Evolutionary conservation across 164 flowering plant species (phyloP).

Genomic region (Taxillus chinensis): DNA sequence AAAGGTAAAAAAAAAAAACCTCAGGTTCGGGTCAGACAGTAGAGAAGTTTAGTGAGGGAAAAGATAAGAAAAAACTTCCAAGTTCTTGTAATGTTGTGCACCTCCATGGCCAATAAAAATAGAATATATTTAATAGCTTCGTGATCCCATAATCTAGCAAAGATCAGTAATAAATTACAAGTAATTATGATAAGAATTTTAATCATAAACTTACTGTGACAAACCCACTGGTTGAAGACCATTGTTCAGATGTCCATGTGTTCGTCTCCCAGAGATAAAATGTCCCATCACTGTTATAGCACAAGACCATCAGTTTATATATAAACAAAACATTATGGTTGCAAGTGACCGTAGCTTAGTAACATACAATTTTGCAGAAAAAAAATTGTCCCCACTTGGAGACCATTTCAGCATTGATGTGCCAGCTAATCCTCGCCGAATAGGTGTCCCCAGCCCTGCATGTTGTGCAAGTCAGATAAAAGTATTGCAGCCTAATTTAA

Average conservation of each 20-base stretch:
- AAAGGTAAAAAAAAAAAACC: not conserved
- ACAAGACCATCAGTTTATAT: not conserved
- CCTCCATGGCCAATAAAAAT: too few species aligned
- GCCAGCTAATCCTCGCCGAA: conserved; percentile 91
- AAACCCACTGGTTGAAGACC: conserved; percentile 91
- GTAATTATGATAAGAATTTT: too few species aligned
- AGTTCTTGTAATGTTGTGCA: too few species aligned
- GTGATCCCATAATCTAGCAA: not conserved
- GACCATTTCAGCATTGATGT: conserved; percentile 92
- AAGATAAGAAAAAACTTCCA: too few species aligned
- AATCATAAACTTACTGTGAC: conserved; percentile 48
- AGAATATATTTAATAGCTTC: not conserved
- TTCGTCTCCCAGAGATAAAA: conserved; percentile 99
- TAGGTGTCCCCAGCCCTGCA: conserved; percentile 78
- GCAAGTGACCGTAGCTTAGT: not conserved
- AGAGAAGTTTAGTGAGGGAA: too few species aligned
- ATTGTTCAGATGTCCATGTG: conserved; percentile 93
- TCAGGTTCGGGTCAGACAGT: too few species aligned
- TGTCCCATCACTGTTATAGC: conserved; percentile 73
- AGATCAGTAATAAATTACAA: not conserved
- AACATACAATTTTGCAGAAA: conserved; percentile 75
- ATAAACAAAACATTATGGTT: not conserved
- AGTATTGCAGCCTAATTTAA: not conserved
- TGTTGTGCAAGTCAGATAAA: conserved; percentile 13
- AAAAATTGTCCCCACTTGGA: conserved; percentile 90